phyloP scores from a whole-genome alignment of 2,329 filamentous ascomycete genomes.

The Colletotrichum tanaceti region DNA sequence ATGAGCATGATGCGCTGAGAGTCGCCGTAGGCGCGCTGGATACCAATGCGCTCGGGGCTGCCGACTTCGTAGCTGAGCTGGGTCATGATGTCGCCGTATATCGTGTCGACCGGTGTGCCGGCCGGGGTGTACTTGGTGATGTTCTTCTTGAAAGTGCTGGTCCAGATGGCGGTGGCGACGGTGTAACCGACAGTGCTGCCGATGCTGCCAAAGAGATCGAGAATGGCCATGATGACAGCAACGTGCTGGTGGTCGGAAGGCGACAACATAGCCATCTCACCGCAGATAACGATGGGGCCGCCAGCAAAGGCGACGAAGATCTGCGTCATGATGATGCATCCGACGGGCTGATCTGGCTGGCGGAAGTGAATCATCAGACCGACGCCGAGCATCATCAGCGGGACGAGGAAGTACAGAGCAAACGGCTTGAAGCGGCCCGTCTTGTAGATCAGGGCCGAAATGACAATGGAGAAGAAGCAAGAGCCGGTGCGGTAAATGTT shows the following conservation, averaged over 20 bases:
- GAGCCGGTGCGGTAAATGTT: conserved; percentile 54
- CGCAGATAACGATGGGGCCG: conserved; percentile 68
- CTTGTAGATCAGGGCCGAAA: conserved; percentile 47
- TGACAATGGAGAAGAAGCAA: conserved; percentile 49
- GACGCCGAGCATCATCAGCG: conserved; percentile 66
- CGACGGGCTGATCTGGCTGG: conserved; percentile 60
- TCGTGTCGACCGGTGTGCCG: conserved; percentile 50
- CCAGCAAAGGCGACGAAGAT: conserved; percentile 71
- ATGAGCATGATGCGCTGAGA: conserved; percentile 65
- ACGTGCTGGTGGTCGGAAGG: conserved; percentile 71
- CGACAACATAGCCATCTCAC: conserved; percentile 71
- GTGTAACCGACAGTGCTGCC: conserved; percentile 70
- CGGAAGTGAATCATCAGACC: conserved; percentile 72
- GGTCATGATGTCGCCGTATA: conserved; percentile 62
- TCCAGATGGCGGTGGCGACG: conserved; percentile 74
- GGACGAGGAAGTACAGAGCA: conserved; percentile 61
- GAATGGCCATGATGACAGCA: conserved; percentile 70
- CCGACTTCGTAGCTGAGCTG: conserved; percentile 67
- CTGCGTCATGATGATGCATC: conserved; percentile 70
- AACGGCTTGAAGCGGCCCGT: conserved; percentile 51
- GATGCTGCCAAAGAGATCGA: conserved; percentile 69
- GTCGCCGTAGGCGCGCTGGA: conserved; percentile 69
- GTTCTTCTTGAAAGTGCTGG: conserved; percentile 64
- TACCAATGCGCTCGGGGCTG: conserved; percentile 62
- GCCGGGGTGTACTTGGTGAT: conserved; percentile 63